Conservation (phyloP, 192 early-diverging fungal genomes). For the Anaeromyces robustus region DNA sequence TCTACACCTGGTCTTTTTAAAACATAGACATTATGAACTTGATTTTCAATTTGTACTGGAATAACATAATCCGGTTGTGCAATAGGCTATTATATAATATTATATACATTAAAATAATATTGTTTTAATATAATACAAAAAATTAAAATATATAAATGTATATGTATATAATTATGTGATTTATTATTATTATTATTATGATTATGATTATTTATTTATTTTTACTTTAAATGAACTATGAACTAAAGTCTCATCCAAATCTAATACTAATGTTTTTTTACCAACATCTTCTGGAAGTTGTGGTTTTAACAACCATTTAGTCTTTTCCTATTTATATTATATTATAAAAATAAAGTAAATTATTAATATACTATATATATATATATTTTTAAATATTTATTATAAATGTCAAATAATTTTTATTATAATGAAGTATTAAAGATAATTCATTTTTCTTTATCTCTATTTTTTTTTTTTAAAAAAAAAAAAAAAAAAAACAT, state of each 20-base stretch:
- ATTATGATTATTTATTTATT: background rate
- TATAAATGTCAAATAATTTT: too few species aligned
- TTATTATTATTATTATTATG: too few species aligned
- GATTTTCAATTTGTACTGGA: constrained; percentile 80
- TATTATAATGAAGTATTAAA: too few species aligned
- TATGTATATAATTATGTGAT: too few species aligned
- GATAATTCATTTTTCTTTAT: too few species aligned
- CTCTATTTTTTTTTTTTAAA: too few species aligned
- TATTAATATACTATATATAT: too few species aligned
- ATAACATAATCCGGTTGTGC: constrained; percentile 78
- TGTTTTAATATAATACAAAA: too few species aligned
- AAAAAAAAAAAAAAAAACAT: background rate
- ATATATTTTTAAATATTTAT: too few species aligned
- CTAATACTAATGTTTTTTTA: constrained; percentile 85
- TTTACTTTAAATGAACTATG: constrained; percentile 83
- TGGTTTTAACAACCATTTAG: constrained; percentile 44
- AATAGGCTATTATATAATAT: constrained; percentile 15
- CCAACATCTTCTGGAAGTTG: constrained; percentile 47
- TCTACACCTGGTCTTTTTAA: constrained; percentile 93
- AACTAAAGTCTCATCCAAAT: constrained; percentile 93
- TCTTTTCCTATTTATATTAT: background rate
- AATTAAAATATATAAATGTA: too few species aligned
- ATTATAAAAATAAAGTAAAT: too few species aligned
- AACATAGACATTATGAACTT: constrained; percentile 87
- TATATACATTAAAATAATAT: too few species aligned